Base-by-base conservation (phyloP, 106 monocot genomes). In the Dioscorea alata region DNA sequence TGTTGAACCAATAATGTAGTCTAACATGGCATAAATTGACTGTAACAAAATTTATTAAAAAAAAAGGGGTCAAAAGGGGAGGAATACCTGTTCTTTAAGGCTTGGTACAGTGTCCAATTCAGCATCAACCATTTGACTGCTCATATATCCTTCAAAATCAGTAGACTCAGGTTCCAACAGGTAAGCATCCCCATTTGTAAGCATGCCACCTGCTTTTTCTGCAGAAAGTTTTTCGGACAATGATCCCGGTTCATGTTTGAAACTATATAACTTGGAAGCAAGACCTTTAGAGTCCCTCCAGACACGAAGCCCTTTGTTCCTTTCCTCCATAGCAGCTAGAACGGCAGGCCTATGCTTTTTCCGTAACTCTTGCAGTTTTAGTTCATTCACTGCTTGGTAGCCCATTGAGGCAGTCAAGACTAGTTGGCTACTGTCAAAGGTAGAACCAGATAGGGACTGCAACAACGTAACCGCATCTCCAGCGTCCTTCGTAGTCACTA, bases 321-420 rank as follows among this genome's bases (percentile, higher is more conserved):
- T 79, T 80, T 96, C 92, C 74, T 91, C 88, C 84, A 92, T 84
- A 1, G 85, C 78, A 33, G 56, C 73, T 59, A 96, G 28, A 69
- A 92, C 71, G 24, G 76, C 71, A 50, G 91, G 89, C 51, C 91
- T 81, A 69, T 89, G 86, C 66, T 92, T 89, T 64, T 76, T 66
- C 65, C 96, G 83, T 15, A 92, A 69, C 15, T 89, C 84, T 59
- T 75, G 71, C 74, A 96, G 49, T 70, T 58, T 86, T 49, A 21
- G 61, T 78, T 96, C 96, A 82, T 74, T 83, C 31, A 96, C 82
- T 69, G 63, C 49, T 67, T 89, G 96, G 74, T 83, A 92, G 62
- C 89, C 96, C 91, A 96, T 92, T 66, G 89, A 96, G 73, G 96
- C 96, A 71, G 82, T 92, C 69, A 96, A 63, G 8, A 96, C 96